Percentiles rank a stretch among this genome's conserved stretches.
These are phyloP conservation scores for Rehmannia glutinosa DNA, from an alignment of 257 asterid genomes.

Conservation along the genomic window DNA sequence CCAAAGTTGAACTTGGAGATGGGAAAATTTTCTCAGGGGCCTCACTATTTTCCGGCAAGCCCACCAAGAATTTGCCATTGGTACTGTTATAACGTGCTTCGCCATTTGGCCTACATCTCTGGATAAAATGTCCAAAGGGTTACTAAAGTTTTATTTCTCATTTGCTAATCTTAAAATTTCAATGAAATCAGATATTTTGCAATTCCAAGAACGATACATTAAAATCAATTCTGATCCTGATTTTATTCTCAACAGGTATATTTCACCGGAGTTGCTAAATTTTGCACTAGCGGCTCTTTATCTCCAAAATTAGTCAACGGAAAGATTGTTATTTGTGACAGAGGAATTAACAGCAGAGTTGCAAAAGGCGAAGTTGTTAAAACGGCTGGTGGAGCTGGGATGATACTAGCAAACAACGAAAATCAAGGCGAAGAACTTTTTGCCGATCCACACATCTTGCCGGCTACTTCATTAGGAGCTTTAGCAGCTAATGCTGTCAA, in stretches of 20 bases:
- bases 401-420: slow-evolving; percentile 49
- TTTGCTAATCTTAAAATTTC: too few species aligned
- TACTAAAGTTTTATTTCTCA: too few species aligned
- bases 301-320: slow-evolving; percentile 42
- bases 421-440: slow-evolving; percentile 55
- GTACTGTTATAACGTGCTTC: too few species aligned
- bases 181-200: too few species aligned
- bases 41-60: slow-evolving; percentile 48
- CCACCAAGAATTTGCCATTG: slow-evolving; percentile 31
- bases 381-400: slow-evolving; percentile 63
- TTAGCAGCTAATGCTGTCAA: slow-evolving; percentile 36
- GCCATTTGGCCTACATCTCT: too few species aligned
- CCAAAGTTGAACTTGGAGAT: slow-evolving; percentile 42
- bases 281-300: slow-evolving; percentile 48
- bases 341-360: slow-evolving; percentile 52
- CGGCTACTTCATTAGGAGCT: slow-evolving; percentile 54
- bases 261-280: slow-evolving; percentile 32
- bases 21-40: slow-evolving; percentile 47
- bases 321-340: slow-evolving; percentile 65
- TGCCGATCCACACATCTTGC: slow-evolving; percentile 67
- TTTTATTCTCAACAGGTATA: not conserved
- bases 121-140: too few species aligned
- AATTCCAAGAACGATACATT: too few species aligned
- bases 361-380: slow-evolving; percentile 66
- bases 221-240: too few species aligned